These are phyloP conservation scores for Rhizophagus sp. DNA, from an alignment of 192 early-diverging fungal genomes.

Conservation along the genomic window DNA sequence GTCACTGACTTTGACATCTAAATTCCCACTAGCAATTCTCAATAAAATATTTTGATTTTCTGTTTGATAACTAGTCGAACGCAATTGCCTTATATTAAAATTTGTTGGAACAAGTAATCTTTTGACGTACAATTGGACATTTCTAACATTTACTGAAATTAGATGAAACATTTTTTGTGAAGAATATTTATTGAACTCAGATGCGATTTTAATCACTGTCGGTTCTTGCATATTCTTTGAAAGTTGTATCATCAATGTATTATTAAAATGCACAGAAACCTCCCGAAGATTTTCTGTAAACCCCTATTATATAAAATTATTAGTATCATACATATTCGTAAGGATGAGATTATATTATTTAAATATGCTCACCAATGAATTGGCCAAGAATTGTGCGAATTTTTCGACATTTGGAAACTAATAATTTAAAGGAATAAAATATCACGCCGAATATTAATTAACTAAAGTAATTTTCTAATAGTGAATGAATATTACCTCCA, in stretches of 20 bases:
- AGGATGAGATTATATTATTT: no score
- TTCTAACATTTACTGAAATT: slow-evolving; percentile 56
- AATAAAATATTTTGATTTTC: slow-evolving; percentile 64
- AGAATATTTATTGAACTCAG: slow-evolving; percentile 52
- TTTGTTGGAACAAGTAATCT: slow-evolving; percentile 37
- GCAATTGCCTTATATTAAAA: neutral
- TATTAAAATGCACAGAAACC: slow-evolving; percentile 68
- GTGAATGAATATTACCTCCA: slow-evolving; percentile 43
- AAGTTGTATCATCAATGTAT: slow-evolving; percentile 57
- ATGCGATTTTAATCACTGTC: slow-evolving; percentile 55
- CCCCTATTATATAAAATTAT: no score
- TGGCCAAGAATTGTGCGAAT: no score
- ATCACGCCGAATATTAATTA: no score
- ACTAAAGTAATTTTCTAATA: no score
- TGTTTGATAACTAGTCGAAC: neutral
- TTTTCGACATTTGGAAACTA: no score
- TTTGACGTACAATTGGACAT: slow-evolving; percentile 57
- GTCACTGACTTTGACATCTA: slow-evolving; percentile 56
- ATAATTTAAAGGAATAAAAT: no score
- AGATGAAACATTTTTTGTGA: slow-evolving; percentile 74
- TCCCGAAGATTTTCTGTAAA: slow-evolving; percentile 53
- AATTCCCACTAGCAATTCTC: slow-evolving; percentile 61
- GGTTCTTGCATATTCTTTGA: slow-evolving; percentile 66
- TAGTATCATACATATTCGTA: no score
- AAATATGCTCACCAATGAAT: no score